Base-by-base conservation (phyloP, 139 green algal genomes). In the Dunaliella sp. region DNA sequence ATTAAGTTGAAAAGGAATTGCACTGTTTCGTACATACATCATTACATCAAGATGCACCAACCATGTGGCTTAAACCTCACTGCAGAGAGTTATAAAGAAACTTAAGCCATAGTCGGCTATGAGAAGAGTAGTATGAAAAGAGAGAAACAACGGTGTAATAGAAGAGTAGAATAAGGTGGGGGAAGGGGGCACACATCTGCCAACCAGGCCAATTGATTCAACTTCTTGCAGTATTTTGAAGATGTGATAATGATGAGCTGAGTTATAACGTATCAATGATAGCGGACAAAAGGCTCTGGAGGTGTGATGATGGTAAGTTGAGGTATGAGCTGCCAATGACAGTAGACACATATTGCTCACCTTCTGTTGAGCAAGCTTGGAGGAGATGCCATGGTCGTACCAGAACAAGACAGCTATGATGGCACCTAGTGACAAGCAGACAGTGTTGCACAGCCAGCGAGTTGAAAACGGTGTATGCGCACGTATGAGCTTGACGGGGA, bases 371-470 rank as follows among this genome's bases (percentile, higher is more conserved):
- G 95, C 96, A 80, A 98, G 81, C 89, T 96, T 92, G 0, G 89
- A 86, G 22, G 87, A 94, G 1, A 98, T 94, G 75, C 89, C 96
- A 91, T 98, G 95, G 90, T 89, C 95, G 87, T 98, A 98, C 88
- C 93, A 98, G 86, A 98, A 98, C 3, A 98, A 92, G 1, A 96
- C 85, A 0, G 95, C 90, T 77, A 98, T 97, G 80, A 98, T 89
- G 0, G n/a, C n/a, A n/a, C n/a, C n/a, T n/a, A n/a, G n/a, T n/a
- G n/a, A n/a, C n/a, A n/a, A n/a, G n/a, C n/a, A n/a, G n/a, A n/a
- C n/a, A n/a, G n/a, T n/a, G n/a, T n/a, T n/a, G n/a, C n/a, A n/a
- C n/a, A n/a, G n/a, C n/a, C n/a, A n/a, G n/a, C n/a, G n/a, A n/a
- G n/a, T n/a, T n/a, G n/a, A n/a, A n/a, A n/a, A n/a, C n/a, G n/a